These are phyloP conservation scores for Neurospora sp. DNA, from an alignment of 495 filamentous ascomycete species.

Conservation along the genomic window DNA sequence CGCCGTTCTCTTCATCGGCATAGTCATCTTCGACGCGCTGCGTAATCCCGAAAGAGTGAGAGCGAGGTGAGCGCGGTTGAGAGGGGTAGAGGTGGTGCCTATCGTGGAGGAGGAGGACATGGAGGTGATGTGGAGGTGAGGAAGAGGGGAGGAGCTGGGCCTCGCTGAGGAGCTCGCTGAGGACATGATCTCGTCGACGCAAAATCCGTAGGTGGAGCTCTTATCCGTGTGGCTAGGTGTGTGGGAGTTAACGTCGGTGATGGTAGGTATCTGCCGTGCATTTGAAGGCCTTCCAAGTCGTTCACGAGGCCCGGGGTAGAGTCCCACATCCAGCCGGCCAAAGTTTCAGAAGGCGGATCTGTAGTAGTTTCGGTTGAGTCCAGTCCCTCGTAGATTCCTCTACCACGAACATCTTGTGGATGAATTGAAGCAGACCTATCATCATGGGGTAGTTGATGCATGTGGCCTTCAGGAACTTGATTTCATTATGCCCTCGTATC, in stretches of 20 bases:
- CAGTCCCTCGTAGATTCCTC: too few relatives aligned
- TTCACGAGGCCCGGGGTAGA: too few relatives aligned
- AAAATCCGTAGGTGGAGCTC: not conserved
- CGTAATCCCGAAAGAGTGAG: not conserved
- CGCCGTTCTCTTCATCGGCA: not conserved
- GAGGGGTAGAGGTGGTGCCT: not conserved
- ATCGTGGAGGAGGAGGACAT: not conserved
- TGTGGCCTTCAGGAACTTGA: too few relatives aligned
- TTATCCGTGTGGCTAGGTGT: not conserved
- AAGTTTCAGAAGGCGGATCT: too few relatives aligned
- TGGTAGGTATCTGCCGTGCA: not conserved
- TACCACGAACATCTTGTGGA: too few relatives aligned
- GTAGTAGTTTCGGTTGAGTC: too few relatives aligned
- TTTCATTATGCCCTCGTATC: too few relatives aligned
- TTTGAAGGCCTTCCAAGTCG: not conserved
- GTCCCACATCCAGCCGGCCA: too few relatives aligned
- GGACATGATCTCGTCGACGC: not conserved
- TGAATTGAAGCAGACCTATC: too few relatives aligned
- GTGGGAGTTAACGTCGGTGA: not conserved
- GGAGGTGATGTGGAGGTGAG: not conserved
- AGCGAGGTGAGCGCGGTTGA: not conserved
- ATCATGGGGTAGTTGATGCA: too few relatives aligned
- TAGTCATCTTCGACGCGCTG: not conserved
- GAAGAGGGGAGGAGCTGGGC: not conserved
- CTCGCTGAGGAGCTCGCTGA: not conserved